These are phyloP conservation scores for Fusarium humuli DNA, from an alignment of 2,329 filamentous ascomycete genomes.

Conservation along the genomic window DNA sequence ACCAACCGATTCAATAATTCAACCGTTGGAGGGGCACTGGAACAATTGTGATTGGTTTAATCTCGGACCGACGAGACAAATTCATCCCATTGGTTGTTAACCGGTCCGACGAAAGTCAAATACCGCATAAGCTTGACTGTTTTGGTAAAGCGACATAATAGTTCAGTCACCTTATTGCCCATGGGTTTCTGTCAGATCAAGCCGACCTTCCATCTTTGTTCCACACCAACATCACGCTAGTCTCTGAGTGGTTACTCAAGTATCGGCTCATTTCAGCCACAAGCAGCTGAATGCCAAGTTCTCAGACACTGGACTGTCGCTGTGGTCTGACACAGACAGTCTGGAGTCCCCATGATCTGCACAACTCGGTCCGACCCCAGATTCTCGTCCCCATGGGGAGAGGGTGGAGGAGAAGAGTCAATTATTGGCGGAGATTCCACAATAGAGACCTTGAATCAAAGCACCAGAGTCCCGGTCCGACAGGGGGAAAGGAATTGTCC, in stretches of 20 bases:
- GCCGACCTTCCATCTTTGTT: not conserved
- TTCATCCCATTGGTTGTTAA: constrained; percentile 1
- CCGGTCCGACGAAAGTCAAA: constrained; percentile 36
- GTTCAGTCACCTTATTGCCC: rapidly evolving
- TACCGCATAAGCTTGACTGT: not conserved
- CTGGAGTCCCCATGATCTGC: constrained; percentile 1
- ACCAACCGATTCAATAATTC: not conserved
- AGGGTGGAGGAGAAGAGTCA: not conserved
- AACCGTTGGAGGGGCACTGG: too few relatives aligned
- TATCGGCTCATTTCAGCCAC: constrained; percentile 9
- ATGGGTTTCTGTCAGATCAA: not conserved
- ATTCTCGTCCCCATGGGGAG: constrained; percentile 31
- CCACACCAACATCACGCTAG: not conserved
- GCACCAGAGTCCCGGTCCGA: constrained; percentile 1
- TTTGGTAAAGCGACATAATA: not conserved
- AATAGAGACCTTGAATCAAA: too few relatives aligned
- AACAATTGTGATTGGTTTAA: not conserved
- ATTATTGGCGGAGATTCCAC: not conserved
- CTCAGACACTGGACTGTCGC: not conserved
- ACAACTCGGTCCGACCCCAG: constrained; percentile 32
- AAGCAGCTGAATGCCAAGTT: not conserved
- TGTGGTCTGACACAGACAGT: not conserved
- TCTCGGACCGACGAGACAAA: constrained; percentile 26
- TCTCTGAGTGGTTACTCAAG: not conserved
- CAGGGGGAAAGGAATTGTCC: not conserved